phyloP scores from a whole-genome alignment of 2,329 filamentous ascomycete genomes.

The Xylaria sp. region DNA sequence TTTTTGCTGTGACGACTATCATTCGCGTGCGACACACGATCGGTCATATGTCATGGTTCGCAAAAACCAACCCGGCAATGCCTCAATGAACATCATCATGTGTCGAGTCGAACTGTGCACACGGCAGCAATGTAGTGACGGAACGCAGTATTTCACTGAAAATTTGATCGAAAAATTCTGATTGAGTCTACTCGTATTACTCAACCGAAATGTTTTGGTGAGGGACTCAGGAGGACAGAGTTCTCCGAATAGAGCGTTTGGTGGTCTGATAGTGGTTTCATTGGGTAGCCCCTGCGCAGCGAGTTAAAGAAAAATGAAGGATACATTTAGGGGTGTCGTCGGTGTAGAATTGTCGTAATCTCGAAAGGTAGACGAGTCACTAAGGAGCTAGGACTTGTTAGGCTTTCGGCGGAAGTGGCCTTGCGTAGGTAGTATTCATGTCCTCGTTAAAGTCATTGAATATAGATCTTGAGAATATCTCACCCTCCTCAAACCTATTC shows the following conservation, averaged over 20 bases:
- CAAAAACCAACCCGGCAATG: not conserved
- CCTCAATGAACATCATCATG: not conserved
- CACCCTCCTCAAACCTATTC: not conserved
- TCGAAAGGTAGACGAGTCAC: not conserved
- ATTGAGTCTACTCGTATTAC: not conserved
- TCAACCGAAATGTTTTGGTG: not conserved
- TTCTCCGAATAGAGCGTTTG: slow-evolving; percentile 36
- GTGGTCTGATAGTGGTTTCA: slow-evolving; percentile 30
- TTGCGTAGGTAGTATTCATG: not conserved
- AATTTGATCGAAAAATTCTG: not conserved
- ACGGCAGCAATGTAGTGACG: not conserved
- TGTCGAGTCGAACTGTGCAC: not conserved
- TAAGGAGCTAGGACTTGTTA: not conserved
- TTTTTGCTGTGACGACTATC: not conserved
- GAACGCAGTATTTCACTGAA: not conserved
- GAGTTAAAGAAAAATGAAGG: not conserved
- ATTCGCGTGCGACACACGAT: not conserved
- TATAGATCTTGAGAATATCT: not conserved
- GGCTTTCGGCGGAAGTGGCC: not conserved
- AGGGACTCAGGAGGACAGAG: not conserved
- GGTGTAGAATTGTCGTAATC: slow-evolving; percentile 11
- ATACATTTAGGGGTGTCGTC: slow-evolving; percentile 14
- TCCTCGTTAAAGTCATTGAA: not conserved
- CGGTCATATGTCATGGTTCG: not conserved
- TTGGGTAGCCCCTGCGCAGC: not conserved